A percentile compares a stretch with the other conserved stretches of the same genome.
These are phyloP conservation scores for Zygotorulaspora florentina DNA, from an alignment of 805 yeast genomes.

Conservation along the genomic window DNA sequence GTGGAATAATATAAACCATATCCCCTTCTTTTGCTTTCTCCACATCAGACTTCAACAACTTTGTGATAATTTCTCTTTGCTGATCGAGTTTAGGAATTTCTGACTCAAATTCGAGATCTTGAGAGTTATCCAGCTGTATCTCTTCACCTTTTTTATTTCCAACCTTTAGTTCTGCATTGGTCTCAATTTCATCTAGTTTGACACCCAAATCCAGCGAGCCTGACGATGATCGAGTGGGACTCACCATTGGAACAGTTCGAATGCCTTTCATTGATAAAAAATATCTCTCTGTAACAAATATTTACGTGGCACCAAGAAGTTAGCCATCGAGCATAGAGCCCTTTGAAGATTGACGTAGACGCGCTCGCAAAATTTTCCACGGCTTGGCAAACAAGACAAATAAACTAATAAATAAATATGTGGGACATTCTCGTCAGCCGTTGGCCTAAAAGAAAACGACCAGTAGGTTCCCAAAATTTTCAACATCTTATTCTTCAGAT, in stretches of 20 bases:
- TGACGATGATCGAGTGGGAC: too few species aligned
- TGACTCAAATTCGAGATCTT: not conserved
- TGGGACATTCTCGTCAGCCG: too few species aligned
- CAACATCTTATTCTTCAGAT: not conserved
- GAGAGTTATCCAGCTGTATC: not conserved
- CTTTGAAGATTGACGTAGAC: not conserved
- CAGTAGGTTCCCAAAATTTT: not conserved
- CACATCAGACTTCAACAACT: constrained; percentile 14
- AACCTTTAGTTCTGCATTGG: not conserved
- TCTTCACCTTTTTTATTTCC: not conserved
- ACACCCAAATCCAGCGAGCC: too few species aligned
- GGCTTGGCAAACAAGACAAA: not conserved
- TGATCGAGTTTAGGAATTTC: constrained; percentile 9
- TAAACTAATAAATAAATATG: too few species aligned
- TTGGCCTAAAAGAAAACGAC: too few species aligned
- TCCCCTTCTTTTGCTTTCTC: constrained; percentile 42
- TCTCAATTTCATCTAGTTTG: too few species aligned
- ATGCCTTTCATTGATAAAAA: too few species aligned
- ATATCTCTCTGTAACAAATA: too few species aligned
- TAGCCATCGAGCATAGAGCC: not conserved
- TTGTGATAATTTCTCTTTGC: constrained; percentile 21
- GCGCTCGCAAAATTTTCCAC: constrained; percentile 2
- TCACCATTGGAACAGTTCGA: too few species aligned
- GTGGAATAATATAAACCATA: constrained; percentile 46
- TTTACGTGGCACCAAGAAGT: too few species aligned